Conservation (phyloP, 176 grass and related monocot species). For the Canna indica region DNA sequence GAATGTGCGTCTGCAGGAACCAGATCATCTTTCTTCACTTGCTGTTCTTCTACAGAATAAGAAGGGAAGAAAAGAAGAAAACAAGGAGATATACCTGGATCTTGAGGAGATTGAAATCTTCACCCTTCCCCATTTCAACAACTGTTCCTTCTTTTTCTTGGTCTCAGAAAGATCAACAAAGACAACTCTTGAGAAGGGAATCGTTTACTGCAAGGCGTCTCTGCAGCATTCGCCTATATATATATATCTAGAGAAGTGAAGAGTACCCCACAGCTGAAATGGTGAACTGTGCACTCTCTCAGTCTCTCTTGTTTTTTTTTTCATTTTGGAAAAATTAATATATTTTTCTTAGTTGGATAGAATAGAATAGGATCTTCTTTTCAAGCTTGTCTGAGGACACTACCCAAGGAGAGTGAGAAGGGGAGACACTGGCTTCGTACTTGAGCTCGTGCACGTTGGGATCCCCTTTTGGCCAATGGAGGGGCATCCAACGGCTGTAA, state of each 20-base stretch:
- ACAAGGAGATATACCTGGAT: slow-evolving; percentile 69
- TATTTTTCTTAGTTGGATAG: neutral
- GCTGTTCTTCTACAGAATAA: neutral
- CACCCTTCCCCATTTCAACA: slow-evolving; percentile 66
- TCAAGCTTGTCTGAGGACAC: neutral
- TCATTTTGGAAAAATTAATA: neutral
- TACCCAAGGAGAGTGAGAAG: neutral
- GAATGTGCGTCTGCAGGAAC: slow-evolving; percentile 68
- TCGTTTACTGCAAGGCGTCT: too few relatives aligned
- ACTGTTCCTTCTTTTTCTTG: neutral
- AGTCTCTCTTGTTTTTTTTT: too few relatives aligned
- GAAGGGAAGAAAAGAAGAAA: slow-evolving; percentile 3
- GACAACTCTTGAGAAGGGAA: too few relatives aligned
- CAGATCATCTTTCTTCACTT: slow-evolving; percentile 6
- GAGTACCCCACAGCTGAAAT: neutral
- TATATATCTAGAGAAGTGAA: too few relatives aligned
- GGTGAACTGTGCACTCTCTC: too few relatives aligned
- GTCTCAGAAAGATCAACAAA: neutral
- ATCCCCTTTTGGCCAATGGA: neutral
- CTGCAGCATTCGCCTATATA: too few relatives aligned
- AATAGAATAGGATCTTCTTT: neutral
- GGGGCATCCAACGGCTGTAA: neutral
- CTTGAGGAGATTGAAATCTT: slow-evolving; percentile 91
- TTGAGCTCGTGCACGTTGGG: neutral
- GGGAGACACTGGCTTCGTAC: neutral